Evolutionary conservation across 106 monocot species (phyloP).

Genomic region (Dioscorea dumetorum): DNA sequence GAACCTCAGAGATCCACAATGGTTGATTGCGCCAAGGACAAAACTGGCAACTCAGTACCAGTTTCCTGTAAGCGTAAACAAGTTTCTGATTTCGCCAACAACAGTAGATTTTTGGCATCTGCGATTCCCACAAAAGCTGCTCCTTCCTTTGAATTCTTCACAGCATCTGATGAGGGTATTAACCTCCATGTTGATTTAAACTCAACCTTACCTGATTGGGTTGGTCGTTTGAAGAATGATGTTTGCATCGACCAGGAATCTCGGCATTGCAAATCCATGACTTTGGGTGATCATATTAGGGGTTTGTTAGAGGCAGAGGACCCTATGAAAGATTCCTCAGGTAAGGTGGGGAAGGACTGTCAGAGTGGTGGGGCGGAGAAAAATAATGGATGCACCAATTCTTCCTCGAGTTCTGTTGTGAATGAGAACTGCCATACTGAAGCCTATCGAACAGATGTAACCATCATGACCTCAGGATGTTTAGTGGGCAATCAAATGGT

Average conservation of each 20-base stretch:
- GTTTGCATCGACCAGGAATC: slow-evolving; percentile 22
- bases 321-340: slow-evolving; percentile 7
- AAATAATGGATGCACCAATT: slow-evolving; percentile 21
- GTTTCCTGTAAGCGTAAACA: slow-evolving; percentile 5
- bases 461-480: slow-evolving; percentile 16
- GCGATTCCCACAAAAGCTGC: slow-evolving; percentile 11
- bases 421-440: slow-evolving; percentile 27
- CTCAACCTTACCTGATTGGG: slow-evolving; percentile 52
- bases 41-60: background rate
- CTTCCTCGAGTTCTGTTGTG: slow-evolving; percentile 34
- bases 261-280: slow-evolving; percentile 13
- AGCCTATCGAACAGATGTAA: slow-evolving; percentile 10
- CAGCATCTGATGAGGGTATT: slow-evolving; percentile 65
- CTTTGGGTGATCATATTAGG: slow-evolving; percentile 17
- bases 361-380: slow-evolving; percentile 13
- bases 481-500: slow-evolving; percentile 23
- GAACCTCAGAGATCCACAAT: slow-evolving; percentile 5
- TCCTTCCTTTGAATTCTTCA: slow-evolving; percentile 73
- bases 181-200: slow-evolving; percentile 74
- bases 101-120: slow-evolving; percentile 16
- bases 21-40: background rate
- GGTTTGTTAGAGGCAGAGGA: slow-evolving; percentile 14
- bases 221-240: slow-evolving; percentile 57
- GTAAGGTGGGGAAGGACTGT: slow-evolving; percentile 4
- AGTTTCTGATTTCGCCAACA: slow-evolving; percentile 14